These are phyloP conservation scores for Yamadazyma dendronema DNA, from an alignment of 1,139 yeast species.

Conservation along the genomic window DNA sequence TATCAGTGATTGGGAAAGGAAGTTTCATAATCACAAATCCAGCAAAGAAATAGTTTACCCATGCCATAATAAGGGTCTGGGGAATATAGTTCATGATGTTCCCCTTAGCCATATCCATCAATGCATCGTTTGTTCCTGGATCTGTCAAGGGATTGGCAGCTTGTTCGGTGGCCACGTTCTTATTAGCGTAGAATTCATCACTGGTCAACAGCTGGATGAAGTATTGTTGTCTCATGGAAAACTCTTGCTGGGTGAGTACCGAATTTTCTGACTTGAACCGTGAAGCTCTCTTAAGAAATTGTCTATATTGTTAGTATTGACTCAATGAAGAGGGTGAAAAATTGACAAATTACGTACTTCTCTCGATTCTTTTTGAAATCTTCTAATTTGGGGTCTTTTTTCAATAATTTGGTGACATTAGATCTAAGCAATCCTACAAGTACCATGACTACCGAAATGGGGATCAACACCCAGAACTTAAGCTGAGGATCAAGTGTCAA, in stretches of 20 bases:
- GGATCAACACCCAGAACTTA: slow-evolving; percentile 87
- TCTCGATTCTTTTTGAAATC: slow-evolving; percentile 58
- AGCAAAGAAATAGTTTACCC: slow-evolving; percentile 92
- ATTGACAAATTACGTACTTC: slow-evolving; percentile 30
- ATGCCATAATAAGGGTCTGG: slow-evolving; percentile 91
- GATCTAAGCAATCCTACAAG: slow-evolving; percentile 82
- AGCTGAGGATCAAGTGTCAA: slow-evolving; percentile 72
- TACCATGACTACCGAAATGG: slow-evolving; percentile 88
- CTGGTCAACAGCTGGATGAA: slow-evolving; percentile 47
- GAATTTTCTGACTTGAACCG: slow-evolving; percentile 49
- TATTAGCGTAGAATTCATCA: slow-evolving; percentile 50
- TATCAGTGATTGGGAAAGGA: slow-evolving; percentile 71
- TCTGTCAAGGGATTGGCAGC: slow-evolving; percentile 67
- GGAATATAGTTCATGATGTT: slow-evolving; percentile 84
- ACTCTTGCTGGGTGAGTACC: slow-evolving; percentile 46
- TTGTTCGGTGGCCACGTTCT: slow-evolving; percentile 41
- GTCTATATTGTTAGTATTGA: slow-evolving; percentile 27
- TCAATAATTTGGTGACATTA: slow-evolving; percentile 59
- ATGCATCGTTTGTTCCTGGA: slow-evolving; percentile 68
- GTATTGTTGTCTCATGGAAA: slow-evolving; percentile 46
- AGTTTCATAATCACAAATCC: slow-evolving; percentile 76
- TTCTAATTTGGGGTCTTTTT: slow-evolving; percentile 56
- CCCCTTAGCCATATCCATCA: slow-evolving; percentile 77
- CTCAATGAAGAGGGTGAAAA: background rate
- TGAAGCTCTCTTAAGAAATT: slow-evolving; percentile 55